phyloP scores from a whole-genome alignment of 495 filamentous ascomycete species.

The Talaromyces nanjingensis region DNA sequence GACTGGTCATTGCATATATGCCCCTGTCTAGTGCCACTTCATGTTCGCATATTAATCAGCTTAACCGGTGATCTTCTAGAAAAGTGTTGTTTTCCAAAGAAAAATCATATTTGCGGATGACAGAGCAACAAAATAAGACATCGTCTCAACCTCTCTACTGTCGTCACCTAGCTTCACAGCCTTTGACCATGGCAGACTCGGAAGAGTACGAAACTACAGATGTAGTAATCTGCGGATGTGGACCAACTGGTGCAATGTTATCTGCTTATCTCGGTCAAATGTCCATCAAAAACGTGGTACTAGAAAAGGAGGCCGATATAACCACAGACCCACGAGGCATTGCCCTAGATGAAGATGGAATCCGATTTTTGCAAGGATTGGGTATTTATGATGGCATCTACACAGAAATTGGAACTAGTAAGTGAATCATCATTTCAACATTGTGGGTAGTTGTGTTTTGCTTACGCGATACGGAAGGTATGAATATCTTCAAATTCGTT shows the following conservation, averaged over 20 bases:
- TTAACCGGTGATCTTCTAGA: no score
- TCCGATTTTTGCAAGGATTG: slow-evolving; percentile 38
- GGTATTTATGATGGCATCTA: slow-evolving; percentile 35
- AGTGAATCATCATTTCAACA: slow-evolving; percentile 7
- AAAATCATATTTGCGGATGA: background rate
- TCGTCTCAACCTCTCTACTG: background rate
- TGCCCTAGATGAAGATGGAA: slow-evolving; percentile 42
- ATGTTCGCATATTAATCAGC: no score
- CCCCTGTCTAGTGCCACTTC: no score
- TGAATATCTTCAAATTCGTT: slow-evolving; percentile 22
- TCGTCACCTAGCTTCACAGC: background rate
- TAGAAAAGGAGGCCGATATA: slow-evolving; percentile 39
- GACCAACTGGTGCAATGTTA: slow-evolving; percentile 30
- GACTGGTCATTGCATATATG: no score
- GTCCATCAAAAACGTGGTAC: slow-evolving; percentile 22
- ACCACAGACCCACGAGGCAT: slow-evolving; percentile 45
- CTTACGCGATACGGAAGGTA: slow-evolving; percentile 11
- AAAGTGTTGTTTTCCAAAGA: no score
- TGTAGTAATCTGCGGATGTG: slow-evolving; percentile 34
- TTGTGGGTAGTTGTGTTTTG: background rate
- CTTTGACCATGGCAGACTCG: background rate
- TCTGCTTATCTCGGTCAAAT: slow-evolving; percentile 26
- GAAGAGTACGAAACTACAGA: slow-evolving; percentile 23
- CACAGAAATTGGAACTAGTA: slow-evolving; percentile 26
- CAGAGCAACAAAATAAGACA: no score